Evolutionary conservation across 108 stramenopile species (phyloP), one percentile per base, ranked within the genome.

Genomic region (Schizochytrium sp.): DNA sequence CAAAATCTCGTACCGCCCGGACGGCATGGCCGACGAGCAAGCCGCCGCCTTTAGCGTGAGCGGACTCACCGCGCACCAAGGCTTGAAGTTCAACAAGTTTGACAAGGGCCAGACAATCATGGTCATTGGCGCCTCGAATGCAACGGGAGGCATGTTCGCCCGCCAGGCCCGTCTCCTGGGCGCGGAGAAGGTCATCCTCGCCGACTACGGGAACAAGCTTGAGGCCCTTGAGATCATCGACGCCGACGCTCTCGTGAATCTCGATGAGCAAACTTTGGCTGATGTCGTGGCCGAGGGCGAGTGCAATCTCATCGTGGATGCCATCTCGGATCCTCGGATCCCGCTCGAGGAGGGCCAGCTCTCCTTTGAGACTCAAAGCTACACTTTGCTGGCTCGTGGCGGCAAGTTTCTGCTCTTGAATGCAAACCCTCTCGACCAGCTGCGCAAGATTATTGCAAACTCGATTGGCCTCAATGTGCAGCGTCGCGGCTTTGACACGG

Each of bases 61-160:
- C 51, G 76, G 76, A 23, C 76, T 83, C 23, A 53, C 76, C 2
- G 76, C 76, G n/a, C 51, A 53, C 51, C 18, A 83, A 23, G 45
- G 23, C 5, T 45, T 83, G 6, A 55, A 23, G 10, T 53, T 53
- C 76, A 83, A 83, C 76, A 83, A 83, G n/a, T 83, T 83, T 53
- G n/a, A 3, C 25, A 16, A 47, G 25, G 76, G 76, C n/a, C 76
- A 83, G 51, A 53, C 76, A 23, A 83, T 83, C 28, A 83, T 53
- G 51, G 76, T 83, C 23, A 83, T 83, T 83, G 76, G 76, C 48
- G 76, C 76, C 45, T 47, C 76, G n/a, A 53, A 83, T 23, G 76
- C 76, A 45, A 83, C 76, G 16, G 76, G 76, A 55, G 45, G 48
- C n/a, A 83, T 83, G 76, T 83, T 83, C 51, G 51, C 28, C 23